phyloP scores from a whole-genome alignment of 2,329 filamentous ascomycete species.

The Penicillium oxalicum region DNA sequence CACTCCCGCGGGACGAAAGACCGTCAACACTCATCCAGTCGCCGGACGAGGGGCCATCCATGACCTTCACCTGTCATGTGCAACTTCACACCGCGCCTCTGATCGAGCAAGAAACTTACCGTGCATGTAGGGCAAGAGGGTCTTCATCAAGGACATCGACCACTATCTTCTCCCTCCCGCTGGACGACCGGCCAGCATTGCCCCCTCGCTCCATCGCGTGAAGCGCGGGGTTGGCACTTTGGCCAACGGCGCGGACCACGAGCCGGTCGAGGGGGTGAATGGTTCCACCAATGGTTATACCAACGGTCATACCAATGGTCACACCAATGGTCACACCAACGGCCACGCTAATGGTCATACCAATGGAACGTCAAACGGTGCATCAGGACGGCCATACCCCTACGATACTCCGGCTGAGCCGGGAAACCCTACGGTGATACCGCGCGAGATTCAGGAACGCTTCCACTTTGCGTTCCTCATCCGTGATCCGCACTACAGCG shows the following conservation, averaged over 20 bases:
- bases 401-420: slow-evolving; percentile 56
- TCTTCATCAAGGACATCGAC: slow-evolving; percentile 98
- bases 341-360: slow-evolving; percentile 7
- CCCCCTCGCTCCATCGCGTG: slow-evolving; percentile 63
- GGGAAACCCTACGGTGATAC: slow-evolving; percentile 79
- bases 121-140: slow-evolving; percentile 66
- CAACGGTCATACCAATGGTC: slow-evolving; percentile 15
- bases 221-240: slow-evolving; percentile 56
- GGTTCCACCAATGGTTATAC: slow-evolving; percentile 13
- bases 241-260: slow-evolving; percentile 12
- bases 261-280: slow-evolving; percentile 19
- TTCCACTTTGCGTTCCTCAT: slow-evolving; percentile 98
- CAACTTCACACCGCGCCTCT: slow-evolving; percentile 4
- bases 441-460: slow-evolving; percentile 62
- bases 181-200: slow-evolving; percentile 61
- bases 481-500: slow-evolving; percentile 84
- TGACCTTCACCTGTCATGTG: not conserved
- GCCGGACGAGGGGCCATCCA: no score
- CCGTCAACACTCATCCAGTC: no score
- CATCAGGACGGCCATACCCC: slow-evolving; percentile 46
- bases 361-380: slow-evolving; percentile 23
- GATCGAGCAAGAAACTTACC: slow-evolving; percentile 36
- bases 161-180: slow-evolving; percentile 82
- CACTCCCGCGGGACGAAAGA: no score
- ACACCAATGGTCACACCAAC: slow-evolving; percentile 12